Conservation (phyloP, 129 eudicot species). For the Artemisia tridentata region DNA sequence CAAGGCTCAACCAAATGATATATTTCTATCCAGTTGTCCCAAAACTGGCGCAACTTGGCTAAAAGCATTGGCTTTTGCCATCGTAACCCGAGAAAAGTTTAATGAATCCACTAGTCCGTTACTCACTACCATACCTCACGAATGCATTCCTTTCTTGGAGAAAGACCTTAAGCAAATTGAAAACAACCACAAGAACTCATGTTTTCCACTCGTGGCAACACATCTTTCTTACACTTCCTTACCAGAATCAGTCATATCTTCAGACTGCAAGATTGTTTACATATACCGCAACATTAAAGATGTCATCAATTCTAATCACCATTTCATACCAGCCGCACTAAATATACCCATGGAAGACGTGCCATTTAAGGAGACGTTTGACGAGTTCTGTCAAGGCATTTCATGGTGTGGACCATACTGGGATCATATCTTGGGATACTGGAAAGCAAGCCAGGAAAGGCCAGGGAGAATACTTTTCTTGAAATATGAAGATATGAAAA, state of each 20-base stretch:
- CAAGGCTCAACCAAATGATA: constrained; percentile 23
- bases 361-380: neutral
- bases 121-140: constrained; percentile 11
- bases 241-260: constrained; percentile 16
- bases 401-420: constrained; percentile 7
- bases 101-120: constrained; percentile 16
- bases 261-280: constrained; percentile 36
- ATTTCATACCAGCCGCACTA: neutral
- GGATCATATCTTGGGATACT: constrained; percentile 15
- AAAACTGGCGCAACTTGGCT: constrained; percentile 40
- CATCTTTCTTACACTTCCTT: constrained; percentile 29
- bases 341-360: neutral
- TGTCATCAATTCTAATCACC: neutral
- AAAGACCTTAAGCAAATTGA: too few species aligned
- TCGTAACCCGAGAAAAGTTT: constrained; percentile 1
- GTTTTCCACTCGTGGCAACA: constrained; percentile 23
- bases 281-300: constrained; percentile 35
- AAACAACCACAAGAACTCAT: neutral
- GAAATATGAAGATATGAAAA: constrained; percentile 15
- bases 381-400: constrained; percentile 7
- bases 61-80: constrained; percentile 29
- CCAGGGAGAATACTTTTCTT: neutral
- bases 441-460: constrained; percentile 16
- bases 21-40: constrained; percentile 21
- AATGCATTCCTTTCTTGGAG: constrained; percentile 5